Percentiles rank a stretch among this genome's conserved stretches.
These are phyloP conservation scores for Plasmodium chabaudi DNA, from an alignment of 169 alveolate genomes.

Conservation along the genomic window DNA sequence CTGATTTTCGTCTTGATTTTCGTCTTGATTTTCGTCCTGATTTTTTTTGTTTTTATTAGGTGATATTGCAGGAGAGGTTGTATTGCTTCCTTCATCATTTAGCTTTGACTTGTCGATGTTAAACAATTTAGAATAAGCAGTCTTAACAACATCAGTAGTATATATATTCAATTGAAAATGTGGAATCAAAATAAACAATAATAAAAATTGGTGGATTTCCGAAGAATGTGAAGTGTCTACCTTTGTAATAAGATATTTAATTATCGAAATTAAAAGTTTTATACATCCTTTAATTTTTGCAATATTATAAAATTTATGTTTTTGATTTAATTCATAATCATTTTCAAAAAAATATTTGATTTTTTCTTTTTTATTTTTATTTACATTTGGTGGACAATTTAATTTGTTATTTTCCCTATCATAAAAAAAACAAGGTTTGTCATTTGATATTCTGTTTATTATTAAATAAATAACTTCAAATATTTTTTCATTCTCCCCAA, in stretches of 20 bases:
- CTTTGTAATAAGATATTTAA: conserved; percentile 15
- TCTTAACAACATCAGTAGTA: conserved; percentile 2
- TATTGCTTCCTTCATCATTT: background rate
- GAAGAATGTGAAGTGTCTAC: background rate
- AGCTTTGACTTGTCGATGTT: background rate
- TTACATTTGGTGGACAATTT: background rate
- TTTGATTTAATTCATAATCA: conserved; percentile 14
- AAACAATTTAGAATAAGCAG: conserved; percentile 16
- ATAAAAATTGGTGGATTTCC: conserved; percentile 14
- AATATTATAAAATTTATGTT: conserved; percentile 25
- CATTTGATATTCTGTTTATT: conserved; percentile 46
- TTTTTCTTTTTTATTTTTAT: conserved; percentile 46
- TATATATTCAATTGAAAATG: conserved; percentile 55
- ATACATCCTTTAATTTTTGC: conserved; percentile 44
- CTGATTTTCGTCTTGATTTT: too few relatives aligned
- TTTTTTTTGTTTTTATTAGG: too few relatives aligned
- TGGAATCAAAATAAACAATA: conserved; percentile 36
- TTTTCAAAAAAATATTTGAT: conserved; percentile 22
- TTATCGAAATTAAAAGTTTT: conserved; percentile 12
- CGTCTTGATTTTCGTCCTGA: too few relatives aligned
- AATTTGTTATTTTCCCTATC: conserved; percentile 11
- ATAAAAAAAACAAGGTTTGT: conserved; percentile 6
- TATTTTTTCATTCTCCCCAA: conserved; percentile 25
- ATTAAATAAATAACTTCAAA: conserved; percentile 39
- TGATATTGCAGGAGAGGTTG: background rate